Evolutionary conservation across 495 filamentous ascomycete species (phyloP), one percentile per base, ranked within the genome.

Genomic region (Penicillium daleae): DNA sequence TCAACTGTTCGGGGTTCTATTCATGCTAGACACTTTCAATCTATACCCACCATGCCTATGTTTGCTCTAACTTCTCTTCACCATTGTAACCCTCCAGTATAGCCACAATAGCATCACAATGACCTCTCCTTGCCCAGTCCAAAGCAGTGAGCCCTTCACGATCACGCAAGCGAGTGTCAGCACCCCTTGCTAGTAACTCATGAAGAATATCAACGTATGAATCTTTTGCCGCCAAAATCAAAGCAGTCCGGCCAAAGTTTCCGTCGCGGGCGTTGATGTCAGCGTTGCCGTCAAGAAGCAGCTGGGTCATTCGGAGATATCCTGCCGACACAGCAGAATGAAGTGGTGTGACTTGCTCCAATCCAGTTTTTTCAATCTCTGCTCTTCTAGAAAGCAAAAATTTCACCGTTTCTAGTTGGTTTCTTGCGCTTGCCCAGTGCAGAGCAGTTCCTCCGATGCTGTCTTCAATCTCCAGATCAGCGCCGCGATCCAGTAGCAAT

Each of bases 301-400:
- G 21, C 5, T 66, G 10, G 12, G 71, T 44, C 53, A 70, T 62
- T 2, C 64, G 39, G 22, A 62, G 2, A 7, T 66, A 44, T 2
- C 37, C 76, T 54, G 72, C 67, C 51, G 65, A 66, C 19, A 76
- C 76, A 7, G 83, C 83, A 22, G 66, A 69, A 63, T 80, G 78
- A 15, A 88, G 66, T 0, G 78, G 76, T 6, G 80, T 83, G 19
- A 49, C 59, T 8, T 72, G 72, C n/a, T 59, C 62, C 0, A 6
- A 3, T 12, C 56, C 61, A 0, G 29, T 9, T 10, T 21, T 24
- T 1, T 72, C 60, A 2, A 68, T 51, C 10, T 70, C 44, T 6
- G 63, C 68, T 0, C 68, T 66, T 21, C 60, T 35, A 6, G 61
- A 58, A 12, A 70, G 10, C 19, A 75, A 51, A 0, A 73, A 27